Evolutionary conservation across 169 alveolate species (phyloP).

Genomic region (Plasmodium gaboni): DNA sequence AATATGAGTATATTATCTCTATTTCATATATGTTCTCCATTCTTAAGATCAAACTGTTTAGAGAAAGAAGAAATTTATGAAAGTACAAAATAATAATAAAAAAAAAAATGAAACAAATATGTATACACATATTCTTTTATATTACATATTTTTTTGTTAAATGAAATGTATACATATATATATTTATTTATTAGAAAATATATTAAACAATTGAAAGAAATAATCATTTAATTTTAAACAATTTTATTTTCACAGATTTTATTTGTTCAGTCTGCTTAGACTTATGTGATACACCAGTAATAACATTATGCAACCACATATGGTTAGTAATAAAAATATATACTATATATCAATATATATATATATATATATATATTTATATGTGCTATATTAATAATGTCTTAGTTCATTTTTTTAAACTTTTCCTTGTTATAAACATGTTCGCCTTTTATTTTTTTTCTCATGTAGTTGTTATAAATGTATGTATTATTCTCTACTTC

Average conservation of each 20-base stretch:
- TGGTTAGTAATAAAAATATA: conserved; percentile 31
- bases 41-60: conserved; percentile 42
- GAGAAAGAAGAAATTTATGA: conserved; percentile 48
- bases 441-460: background rate
- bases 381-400: background rate
- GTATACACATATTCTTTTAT: no score
- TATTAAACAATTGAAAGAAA: background rate
- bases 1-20: conserved; percentile 70
- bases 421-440: background rate
- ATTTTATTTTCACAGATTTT: conserved; percentile 38
- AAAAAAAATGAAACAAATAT: background rate
- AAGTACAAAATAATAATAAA: conserved; percentile 32
- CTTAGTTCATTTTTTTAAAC: background rate
- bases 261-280: conserved; percentile 76
- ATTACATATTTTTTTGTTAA: background rate
- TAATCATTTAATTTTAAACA: conserved; percentile 2
- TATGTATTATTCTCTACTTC: conserved; percentile 65
- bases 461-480: conserved; percentile 67
- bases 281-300: conserved; percentile 67
- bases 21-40: conserved; percentile 71
- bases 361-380: background rate
- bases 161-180: background rate
- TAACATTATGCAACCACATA: conserved; percentile 62
- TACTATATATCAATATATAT: background rate
- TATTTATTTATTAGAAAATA: background rate